Evolutionary conservation across 2,329 filamentous ascomycete species (phyloP).

Genomic region (Botryotinia globosa): DNA sequence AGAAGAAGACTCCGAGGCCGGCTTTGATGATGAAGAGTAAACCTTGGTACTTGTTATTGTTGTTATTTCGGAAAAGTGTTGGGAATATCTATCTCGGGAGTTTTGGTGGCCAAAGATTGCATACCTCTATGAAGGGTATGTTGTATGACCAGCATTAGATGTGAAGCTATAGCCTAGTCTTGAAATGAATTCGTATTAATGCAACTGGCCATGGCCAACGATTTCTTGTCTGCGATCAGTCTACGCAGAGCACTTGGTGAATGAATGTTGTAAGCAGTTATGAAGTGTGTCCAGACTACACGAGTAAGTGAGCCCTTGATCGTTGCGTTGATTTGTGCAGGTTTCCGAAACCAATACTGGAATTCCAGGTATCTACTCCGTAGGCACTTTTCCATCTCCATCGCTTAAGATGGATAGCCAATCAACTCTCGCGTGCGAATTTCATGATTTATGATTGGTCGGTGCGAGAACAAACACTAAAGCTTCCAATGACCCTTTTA

Average conservation of each 20-base stretch:
- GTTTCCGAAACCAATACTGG: background rate
- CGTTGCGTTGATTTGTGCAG: constrained; percentile 1
- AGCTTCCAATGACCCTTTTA: constrained; percentile 11
- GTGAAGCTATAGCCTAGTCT: constrained; percentile 5
- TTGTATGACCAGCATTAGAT: constrained; percentile 17
- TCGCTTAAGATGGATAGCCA: constrained; percentile 12
- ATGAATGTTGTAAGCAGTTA: background rate
- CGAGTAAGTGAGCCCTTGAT: background rate
- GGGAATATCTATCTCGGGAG: constrained; percentile 17
- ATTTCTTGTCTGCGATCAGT: background rate
- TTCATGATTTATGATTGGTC: constrained; percentile 27
- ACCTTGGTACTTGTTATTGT: constrained; percentile 24
- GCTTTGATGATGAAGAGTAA: constrained; percentile 29
- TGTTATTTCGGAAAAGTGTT: constrained; percentile 13
- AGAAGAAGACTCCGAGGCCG: constrained; percentile 32
- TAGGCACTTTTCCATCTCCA: background rate
- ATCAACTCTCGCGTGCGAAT: constrained; percentile 19
- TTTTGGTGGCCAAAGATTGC: constrained; percentile 12
- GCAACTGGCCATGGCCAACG: background rate
- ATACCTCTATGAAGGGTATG: constrained; percentile 9
- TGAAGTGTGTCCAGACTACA: background rate
- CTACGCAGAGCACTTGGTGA: background rate
- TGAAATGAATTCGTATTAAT: constrained; percentile 15
- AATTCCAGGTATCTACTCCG: background rate
- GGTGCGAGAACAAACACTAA: background rate